Base-by-base conservation (phyloP, 1,284 basidiomycete species). In the Phaffia rhodozyma region DNA sequence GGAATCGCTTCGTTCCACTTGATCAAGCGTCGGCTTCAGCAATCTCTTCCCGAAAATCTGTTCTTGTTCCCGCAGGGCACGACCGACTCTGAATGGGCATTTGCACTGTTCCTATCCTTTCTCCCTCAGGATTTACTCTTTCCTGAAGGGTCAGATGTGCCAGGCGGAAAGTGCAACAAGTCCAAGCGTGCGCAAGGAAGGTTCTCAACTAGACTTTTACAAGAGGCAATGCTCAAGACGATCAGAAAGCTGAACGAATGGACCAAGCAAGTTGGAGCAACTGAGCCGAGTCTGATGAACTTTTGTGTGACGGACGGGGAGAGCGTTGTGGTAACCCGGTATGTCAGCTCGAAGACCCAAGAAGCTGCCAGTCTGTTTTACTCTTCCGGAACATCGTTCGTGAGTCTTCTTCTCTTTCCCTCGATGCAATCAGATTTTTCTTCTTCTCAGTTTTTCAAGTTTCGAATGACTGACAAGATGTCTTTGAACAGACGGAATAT, bases 61-160 rank as follows among this genome's bases (percentile, higher is more conserved):
- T 97, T 90, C 77, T 80, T 89, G 63, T 82, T 84, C 68, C 90
- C 91, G 0, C 84, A 87, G 62, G 92, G 92, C 59, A 92, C 92
- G 72, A 96, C 91, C n/a, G 89, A 94, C 75, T 92, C 91, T 1
- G 91, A 97, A 79, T 96, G 91, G 91, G 86, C 89, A 7, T 97
- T 96, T 72, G 91, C 89, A 13, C 77, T 94, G 57, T 89, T 92
- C 74, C 76, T 97, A 27, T 88, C 89, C 3, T 59, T 66, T 54
- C 60, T 66, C 9, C 64, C 64, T 30, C 38, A 20, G 7, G 38
- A 55, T 25, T 23, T 50, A 18, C 63, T 65, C 47, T 56, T 55
- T 50, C 34, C 34, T 18, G 30, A 29, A 29, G 43, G 29, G 25
- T 43, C 50, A n/a, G 57, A 49, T 18, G 47, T 23, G 38, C 47